These are phyloP conservation scores for Eragrostis curvula DNA, from an alignment of 176 grass and related monocot species.

Conservation along the genomic window DNA sequence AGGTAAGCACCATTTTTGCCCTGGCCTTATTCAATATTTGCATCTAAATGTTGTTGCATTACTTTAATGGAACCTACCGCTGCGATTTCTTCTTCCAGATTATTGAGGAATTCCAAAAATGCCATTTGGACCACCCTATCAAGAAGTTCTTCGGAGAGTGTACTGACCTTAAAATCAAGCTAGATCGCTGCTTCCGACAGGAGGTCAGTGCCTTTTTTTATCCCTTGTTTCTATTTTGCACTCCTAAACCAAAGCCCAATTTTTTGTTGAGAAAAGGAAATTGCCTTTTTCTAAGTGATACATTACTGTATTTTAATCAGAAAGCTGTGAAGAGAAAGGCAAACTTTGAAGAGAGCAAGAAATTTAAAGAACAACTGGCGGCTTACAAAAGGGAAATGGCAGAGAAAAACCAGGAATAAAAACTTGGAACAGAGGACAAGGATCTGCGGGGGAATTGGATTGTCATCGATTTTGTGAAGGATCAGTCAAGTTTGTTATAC, in stretches of 20 bases:
- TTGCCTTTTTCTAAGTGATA: background rate
- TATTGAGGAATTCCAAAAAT: constrained; percentile 83
- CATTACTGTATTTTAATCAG: constrained; percentile 38
- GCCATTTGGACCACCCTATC: constrained; percentile 67
- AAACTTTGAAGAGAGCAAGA: constrained; percentile 80
- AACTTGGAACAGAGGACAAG: background rate
- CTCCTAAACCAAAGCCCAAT: background rate
- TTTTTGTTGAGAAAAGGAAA: background rate
- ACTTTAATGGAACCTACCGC: background rate
- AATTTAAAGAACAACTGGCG: constrained; percentile 72
- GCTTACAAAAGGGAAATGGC: constrained; percentile 73
- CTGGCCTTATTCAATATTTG: background rate
- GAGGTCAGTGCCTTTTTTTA: constrained; percentile 38
- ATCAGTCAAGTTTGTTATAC: no score
- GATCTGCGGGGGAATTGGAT: background rate
- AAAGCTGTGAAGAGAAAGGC: constrained; percentile 79
- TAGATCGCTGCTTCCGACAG: constrained; percentile 72
- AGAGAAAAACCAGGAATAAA: constrained; percentile 44
- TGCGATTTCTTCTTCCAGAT: constrained; percentile 44
- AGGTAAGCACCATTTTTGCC: constrained; percentile 31
- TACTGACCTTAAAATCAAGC: constrained; percentile 80
- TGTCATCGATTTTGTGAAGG: background rate
- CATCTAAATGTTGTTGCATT: background rate
- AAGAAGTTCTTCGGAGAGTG: constrained; percentile 80
- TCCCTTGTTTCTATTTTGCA: background rate